Conservation (phyloP, 1,139 yeast genomes). For the Casaregolazyma lundiana region DNA sequence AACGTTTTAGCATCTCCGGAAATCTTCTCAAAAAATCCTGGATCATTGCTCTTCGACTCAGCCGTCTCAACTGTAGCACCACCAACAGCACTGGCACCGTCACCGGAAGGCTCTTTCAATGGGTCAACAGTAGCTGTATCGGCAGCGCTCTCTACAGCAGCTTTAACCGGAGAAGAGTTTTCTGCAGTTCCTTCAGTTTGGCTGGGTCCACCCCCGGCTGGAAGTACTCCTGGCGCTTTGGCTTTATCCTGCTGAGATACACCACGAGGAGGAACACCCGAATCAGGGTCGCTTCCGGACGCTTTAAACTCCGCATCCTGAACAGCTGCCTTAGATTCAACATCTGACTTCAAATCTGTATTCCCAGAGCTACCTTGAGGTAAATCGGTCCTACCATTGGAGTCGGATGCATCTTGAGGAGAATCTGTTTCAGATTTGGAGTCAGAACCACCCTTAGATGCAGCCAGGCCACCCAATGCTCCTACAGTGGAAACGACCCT, state of each 20-base stretch:
- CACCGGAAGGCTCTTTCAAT: background rate
- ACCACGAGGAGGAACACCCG: background rate
- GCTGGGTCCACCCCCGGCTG: conserved; percentile 3
- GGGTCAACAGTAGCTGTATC: background rate
- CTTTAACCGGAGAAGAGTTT: no score
- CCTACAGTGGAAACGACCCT: background rate
- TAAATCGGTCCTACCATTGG: no score
- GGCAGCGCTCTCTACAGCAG: no score
- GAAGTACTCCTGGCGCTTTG: background rate
- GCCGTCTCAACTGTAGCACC: conserved; percentile 1
- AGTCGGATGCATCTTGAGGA: no score
- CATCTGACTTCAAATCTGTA: no score
- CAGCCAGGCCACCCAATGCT: background rate
- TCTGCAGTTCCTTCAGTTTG: no score
- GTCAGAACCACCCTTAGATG: background rate
- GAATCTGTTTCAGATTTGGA: background rate
- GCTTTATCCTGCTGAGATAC: background rate
- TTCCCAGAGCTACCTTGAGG: no score
- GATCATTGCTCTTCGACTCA: background rate
- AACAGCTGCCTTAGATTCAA: no score
- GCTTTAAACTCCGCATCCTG: background rate
- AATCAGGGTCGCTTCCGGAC: background rate
- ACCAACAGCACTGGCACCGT: conserved; percentile 11
- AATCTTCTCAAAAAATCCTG: background rate
- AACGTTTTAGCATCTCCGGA: background rate